Percentiles rank a stretch among this genome's conserved stretches.
phyloP scores from a whole-genome alignment of 176 grass and related monocot genomes.

The Cenchrus americanus region DNA sequence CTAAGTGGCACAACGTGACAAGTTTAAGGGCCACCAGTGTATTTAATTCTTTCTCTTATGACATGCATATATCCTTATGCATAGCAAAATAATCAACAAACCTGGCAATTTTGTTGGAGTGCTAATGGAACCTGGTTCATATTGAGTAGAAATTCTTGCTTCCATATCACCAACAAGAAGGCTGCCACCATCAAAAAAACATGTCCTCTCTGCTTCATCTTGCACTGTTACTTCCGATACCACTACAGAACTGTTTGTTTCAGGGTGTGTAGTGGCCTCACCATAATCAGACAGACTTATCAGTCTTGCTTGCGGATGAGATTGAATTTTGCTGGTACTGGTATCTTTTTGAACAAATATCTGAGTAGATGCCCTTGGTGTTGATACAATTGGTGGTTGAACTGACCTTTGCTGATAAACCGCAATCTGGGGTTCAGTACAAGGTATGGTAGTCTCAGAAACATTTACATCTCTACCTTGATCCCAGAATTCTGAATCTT shows the following conservation, averaged over 20 bases:
- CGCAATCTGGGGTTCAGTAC: constrained; percentile 36
- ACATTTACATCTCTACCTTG: constrained; percentile 37
- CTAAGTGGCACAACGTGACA: too few relatives aligned
- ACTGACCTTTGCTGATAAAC: constrained; percentile 41
- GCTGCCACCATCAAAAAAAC: constrained; percentile 42
- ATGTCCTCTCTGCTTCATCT: constrained; percentile 33
- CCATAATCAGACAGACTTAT: constrained; percentile 45
- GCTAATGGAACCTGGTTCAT: constrained; percentile 54
- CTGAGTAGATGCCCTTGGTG: constrained; percentile 27
- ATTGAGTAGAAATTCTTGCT: constrained; percentile 38
- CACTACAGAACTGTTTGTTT: constrained; percentile 32
- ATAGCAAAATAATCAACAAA: constrained; percentile 35
- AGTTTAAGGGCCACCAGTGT: too few relatives aligned
- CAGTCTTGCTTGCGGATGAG: constrained; percentile 29
- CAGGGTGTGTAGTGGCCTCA: constrained; percentile 39
- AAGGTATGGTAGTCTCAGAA: constrained; percentile 37
- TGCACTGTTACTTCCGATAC: constrained; percentile 24
- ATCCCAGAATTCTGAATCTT: constrained; percentile 43
- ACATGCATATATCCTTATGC: background rate
- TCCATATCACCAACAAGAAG: constrained; percentile 55
- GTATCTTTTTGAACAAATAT: constrained; percentile 39
- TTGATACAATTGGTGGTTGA: constrained; percentile 39
- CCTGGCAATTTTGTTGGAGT: constrained; percentile 75
- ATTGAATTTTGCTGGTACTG: constrained; percentile 27
- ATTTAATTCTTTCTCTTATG: too few relatives aligned